Percentiles rank a stretch among this genome's conserved stretches.
phyloP scores from a whole-genome alignment of 2,329 filamentous ascomycete genomes.

The Phialemonium atrogriseum region DNA sequence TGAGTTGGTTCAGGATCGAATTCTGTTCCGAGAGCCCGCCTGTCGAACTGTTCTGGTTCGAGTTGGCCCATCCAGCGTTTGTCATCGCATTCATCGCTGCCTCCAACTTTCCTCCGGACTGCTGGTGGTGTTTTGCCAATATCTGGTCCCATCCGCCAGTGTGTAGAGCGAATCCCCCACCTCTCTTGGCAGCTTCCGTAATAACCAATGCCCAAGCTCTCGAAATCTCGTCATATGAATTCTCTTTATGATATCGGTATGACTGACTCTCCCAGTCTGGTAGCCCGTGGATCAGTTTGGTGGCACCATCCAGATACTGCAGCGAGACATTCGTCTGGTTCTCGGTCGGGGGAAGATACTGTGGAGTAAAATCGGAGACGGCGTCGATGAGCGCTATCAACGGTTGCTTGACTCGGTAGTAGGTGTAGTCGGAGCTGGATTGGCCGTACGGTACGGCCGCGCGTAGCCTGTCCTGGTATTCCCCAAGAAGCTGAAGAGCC shows the following conservation, averaged over 20 bases:
- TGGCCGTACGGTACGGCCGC: conserved; percentile 80
- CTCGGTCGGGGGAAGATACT: conserved; percentile 90
- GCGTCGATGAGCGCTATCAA: conserved; percentile 78
- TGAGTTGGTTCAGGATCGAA: conserved; percentile 54
- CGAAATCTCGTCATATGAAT: conserved; percentile 91
- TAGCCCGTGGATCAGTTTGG: conserved; percentile 79
- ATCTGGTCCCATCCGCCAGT: conserved; percentile 90
- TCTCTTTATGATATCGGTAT: conserved; percentile 88
- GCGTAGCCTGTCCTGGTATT: conserved; percentile 73
- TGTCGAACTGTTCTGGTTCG: conserved; percentile 18
- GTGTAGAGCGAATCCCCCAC: conserved; percentile 81
- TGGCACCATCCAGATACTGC: conserved; percentile 81
- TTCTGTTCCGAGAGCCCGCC: conserved; percentile 31
- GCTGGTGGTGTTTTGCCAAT: conserved; percentile 78
- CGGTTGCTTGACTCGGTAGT: conserved; percentile 81
- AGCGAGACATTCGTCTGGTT: conserved; percentile 74
- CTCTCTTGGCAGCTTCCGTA: conserved; percentile 81
- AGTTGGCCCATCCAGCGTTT: conserved; percentile 71
- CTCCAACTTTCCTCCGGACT: conserved; percentile 73
- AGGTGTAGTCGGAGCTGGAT: conserved; percentile 83
- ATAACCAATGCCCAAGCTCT: conserved; percentile 91
- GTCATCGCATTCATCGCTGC: conserved; percentile 72
- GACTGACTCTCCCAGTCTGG: conserved; percentile 86
- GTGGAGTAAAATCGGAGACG: conserved; percentile 86
- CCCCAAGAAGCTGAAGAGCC: conserved; percentile 69